Conservation (phyloP, 2,329 filamentous ascomycete species). For the Trichophyton mentagrophytes region DNA sequence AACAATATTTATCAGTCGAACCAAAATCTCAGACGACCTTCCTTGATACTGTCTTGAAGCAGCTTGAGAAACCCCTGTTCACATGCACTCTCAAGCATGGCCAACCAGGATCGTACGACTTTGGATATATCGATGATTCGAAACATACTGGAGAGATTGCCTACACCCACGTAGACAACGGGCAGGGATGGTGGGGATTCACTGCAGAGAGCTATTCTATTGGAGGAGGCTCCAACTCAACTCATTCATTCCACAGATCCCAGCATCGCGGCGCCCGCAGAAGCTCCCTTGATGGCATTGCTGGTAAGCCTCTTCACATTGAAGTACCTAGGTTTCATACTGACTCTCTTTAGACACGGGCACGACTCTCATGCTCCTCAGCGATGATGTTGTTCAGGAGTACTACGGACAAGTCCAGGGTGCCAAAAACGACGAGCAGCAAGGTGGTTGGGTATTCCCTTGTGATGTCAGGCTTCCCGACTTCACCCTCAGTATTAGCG, state of each 20-base stretch:
- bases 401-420: conserved; percentile 48
- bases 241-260: neutral
- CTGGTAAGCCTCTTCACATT: neutral
- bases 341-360: conserved; percentile 43
- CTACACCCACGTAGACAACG: conserved; percentile 50
- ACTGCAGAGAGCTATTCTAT: conserved; percentile 46
- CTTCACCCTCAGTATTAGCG: conserved; percentile 41
- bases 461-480: conserved; percentile 43
- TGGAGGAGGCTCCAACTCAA: conserved; percentile 28
- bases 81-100: conserved; percentile 54
- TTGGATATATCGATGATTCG: conserved; percentile 53
- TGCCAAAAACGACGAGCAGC: conserved; percentile 33
- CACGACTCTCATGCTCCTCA: conserved; percentile 52
- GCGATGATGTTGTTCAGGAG: conserved; percentile 39
- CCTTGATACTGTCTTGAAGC: conserved; percentile 53
- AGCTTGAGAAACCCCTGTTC: conserved; percentile 54
- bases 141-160: conserved; percentile 52
- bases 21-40: conserved; percentile 49
- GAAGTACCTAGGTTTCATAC: neutral
- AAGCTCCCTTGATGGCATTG: neutral
- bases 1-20: conserved; percentile 6
- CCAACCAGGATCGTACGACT: conserved; percentile 55
- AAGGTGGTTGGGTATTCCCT: conserved; percentile 44
- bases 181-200: conserved; percentile 57
- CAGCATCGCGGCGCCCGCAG: neutral